These are phyloP conservation scores for Vicia faba DNA, from an alignment of 306 rosid genomes.

Conservation along the genomic window DNA sequence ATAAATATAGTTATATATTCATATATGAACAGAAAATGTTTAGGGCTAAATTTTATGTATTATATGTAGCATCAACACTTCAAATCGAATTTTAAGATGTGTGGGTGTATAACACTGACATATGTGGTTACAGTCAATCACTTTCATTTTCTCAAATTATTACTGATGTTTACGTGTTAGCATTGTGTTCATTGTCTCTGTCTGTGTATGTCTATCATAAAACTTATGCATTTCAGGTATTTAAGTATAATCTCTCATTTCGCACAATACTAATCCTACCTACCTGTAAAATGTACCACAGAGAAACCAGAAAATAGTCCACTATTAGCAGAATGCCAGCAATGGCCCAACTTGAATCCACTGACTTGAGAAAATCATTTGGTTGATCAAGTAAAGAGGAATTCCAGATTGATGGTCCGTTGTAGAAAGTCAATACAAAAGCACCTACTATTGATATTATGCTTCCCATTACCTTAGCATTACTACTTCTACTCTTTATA, in stretches of 20 bases:
- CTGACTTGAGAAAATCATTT: constrained; percentile 33
- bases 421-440: constrained; percentile 77
- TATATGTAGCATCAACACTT: too few species aligned
- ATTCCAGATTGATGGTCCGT: constrained; percentile 62
- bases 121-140: not conserved
- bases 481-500: constrained; percentile 61
- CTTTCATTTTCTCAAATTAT: not conserved
- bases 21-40: not conserved
- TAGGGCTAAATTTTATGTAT: not conserved
- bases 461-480: constrained; percentile 80
- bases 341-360: constrained; percentile 57
- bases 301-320: constrained; percentile 65
- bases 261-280: constrained; percentile 44
- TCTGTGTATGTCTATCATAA: not conserved
- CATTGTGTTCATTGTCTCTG: not conserved
- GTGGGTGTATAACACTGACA: not conserved
- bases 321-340: constrained; percentile 68
- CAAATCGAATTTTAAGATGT: too few species aligned
- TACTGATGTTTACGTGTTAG: not conserved
- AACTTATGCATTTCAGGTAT: not conserved
- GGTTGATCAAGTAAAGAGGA: constrained; percentile 38
- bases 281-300: constrained; percentile 92
- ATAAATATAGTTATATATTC: not conserved
- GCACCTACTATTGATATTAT: constrained; percentile 81
- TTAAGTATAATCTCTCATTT: not conserved